A percentile compares a stretch with the other conserved stretches of the same genome.
Evolutionary conservation across 1,139 yeast species (phyloP).

Genomic region (Blastobotrys elegans): DNA sequence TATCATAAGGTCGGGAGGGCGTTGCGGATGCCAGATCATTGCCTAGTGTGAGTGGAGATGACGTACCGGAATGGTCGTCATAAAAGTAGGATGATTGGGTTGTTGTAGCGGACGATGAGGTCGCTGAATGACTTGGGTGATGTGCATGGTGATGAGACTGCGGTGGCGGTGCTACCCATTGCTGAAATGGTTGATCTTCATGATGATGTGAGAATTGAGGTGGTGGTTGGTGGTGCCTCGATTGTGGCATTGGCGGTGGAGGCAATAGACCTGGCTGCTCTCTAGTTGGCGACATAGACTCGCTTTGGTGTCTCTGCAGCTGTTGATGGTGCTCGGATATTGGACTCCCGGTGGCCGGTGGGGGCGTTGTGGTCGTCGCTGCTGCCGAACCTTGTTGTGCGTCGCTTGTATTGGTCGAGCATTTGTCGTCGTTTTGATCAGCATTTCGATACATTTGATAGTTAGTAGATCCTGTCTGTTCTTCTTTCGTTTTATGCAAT

Average conservation of each 20-base stretch:
- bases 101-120: neutral
- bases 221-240: neutral
- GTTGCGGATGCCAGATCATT: neutral
- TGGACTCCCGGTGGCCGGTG: no score
- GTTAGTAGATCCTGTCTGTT: neutral
- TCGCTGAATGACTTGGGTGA: neutral
- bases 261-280: no score
- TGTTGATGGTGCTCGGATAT: no score
- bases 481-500: neutral
- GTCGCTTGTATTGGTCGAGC: no score
- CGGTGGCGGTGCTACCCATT: neutral
- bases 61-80: neutral
- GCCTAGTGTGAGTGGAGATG: neutral
- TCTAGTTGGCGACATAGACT: no score
- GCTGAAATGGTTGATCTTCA: neutral
- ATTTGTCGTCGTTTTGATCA: neutral
- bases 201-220: neutral
- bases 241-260: neutral
- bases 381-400: no score
- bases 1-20: neutral
- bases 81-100: conserved; percentile 1
- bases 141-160: neutral
- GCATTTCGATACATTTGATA: neutral
- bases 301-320: no score
- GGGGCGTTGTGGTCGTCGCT: no score